Evolutionary conservation across 2,329 filamentous ascomycete species (phyloP), one percentile per base, ranked within the genome.

Genomic region (Cyanodermella asteris): DNA sequence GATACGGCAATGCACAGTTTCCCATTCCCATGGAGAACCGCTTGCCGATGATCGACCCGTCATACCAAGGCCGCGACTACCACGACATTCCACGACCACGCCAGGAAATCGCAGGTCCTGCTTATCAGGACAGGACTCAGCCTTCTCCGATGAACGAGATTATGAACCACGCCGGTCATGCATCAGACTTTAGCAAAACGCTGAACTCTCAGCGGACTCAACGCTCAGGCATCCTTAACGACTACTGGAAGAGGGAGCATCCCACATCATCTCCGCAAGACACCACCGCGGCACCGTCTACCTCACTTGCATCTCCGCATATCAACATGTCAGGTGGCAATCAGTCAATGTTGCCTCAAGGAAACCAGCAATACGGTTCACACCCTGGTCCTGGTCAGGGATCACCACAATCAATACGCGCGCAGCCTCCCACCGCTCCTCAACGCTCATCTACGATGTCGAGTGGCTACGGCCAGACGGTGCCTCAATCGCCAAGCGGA

Each of bases 121-220:
- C 81, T 7, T 97, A 93, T 50, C 73, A 84, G 46, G 87, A 94
- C 44, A 64, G 80, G 37, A 77, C 72, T 6, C 70, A 82, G 43
- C 60, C 78, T 7, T 76, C 72, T 34, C 66, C 72, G 16, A 61
- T 77, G 15, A 59, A 65, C 23, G 84, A 94, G 39, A 68, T 94
- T 27, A 60, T 87, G 35, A 73, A 75, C 22, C 81, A 93, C 46
- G 78, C 81, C 15, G 69, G 78, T 25, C 78, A 91, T 34, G 74
- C 84, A 11, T 78, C 80, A 29, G 84, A 94, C 37, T 91, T 74
- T 53, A 94, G 84, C 53, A 80, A 87, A 39, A 64, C 65, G 23
- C 59, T 94, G 25, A 80, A 75, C 40, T 65, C 75, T 37, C 74
- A 82, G 46, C 72, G 84, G 30, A 68, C 69, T 19, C 72, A 75